phyloP scores from a whole-genome alignment of 78 protist species.

The Dictyostelium firmibasis region DNA sequence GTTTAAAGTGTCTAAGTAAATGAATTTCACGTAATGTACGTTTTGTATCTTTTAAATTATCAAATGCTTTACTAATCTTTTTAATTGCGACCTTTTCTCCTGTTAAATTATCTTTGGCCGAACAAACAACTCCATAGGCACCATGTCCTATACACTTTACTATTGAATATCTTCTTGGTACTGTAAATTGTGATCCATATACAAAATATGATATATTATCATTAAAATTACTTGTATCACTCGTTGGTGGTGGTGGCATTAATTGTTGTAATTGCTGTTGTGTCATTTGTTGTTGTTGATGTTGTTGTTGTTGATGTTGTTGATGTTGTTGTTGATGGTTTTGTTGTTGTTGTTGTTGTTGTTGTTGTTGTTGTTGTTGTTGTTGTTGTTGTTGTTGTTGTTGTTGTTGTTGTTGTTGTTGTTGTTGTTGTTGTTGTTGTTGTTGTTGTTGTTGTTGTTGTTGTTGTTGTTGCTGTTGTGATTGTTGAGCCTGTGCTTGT shows the following conservation, averaged over 20 bases:
- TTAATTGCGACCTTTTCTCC: constrained; percentile 94
- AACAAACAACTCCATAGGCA: constrained; percentile 80
- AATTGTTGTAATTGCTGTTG: constrained; percentile 17
- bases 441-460: constrained; percentile 32
- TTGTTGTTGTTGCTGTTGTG: constrained; percentile 11
- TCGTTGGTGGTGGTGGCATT: constrained; percentile 27
- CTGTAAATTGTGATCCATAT: constrained; percentile 35
- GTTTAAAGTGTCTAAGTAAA: constrained; percentile 85
- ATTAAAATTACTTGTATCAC: constrained; percentile 13
- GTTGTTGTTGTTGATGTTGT: neutral
- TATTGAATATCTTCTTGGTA: constrained; percentile 55
- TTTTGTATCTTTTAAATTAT: constrained; percentile 92
- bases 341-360: constrained; percentile 53
- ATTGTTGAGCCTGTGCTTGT: constrained; percentile 52
- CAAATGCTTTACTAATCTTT: constrained; percentile 93
- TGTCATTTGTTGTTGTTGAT: neutral
- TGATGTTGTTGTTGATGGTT: neutral
- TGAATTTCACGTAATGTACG: constrained; percentile 98
- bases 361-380: constrained; percentile 1
- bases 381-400: constrained; percentile 8
- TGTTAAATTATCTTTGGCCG: constrained; percentile 55
- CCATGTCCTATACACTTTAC: constrained; percentile 71
- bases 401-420: constrained; percentile 31
- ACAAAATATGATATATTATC: constrained; percentile 34
- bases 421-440: constrained; percentile 36